A percentile compares a stretch with the other conserved stretches of the same genome.
Evolutionary conservation across 2,329 filamentous ascomycete species (phyloP).

Genomic region (Aureobasidium namibiae): DNA sequence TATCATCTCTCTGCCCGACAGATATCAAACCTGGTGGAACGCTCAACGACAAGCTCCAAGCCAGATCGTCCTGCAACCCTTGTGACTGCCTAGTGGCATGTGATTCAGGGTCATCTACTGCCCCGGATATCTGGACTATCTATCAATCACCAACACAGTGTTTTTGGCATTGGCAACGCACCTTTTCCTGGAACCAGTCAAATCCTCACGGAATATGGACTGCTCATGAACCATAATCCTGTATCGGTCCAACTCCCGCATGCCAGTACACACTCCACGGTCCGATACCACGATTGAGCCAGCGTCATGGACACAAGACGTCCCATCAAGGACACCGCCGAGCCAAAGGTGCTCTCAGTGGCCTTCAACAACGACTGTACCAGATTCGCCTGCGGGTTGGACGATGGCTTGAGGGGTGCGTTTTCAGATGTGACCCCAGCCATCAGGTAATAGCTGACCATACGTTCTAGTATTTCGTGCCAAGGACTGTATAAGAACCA

Average conservation of each 20-base stretch:
- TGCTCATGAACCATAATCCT: not conserved
- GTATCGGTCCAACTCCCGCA: not conserved
- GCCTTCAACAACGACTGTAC: slow-evolving; percentile 79
- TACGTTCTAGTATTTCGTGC: slow-evolving; percentile 20
- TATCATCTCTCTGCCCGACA: not conserved
- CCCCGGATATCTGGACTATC: not conserved
- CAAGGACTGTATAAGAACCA: slow-evolving; percentile 29
- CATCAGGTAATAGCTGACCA: not conserved
- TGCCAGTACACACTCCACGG: not conserved
- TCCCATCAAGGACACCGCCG: slow-evolving; percentile 68
- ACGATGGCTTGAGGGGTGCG: slow-evolving; percentile 63
- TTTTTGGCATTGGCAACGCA: not conserved
- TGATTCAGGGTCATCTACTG: not conserved
- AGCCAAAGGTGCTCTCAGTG: slow-evolving; percentile 69
- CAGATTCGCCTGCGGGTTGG: slow-evolving; percentile 79
- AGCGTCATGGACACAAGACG: slow-evolving; percentile 76
- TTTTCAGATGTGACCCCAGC: not conserved
- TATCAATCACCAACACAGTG: not conserved
- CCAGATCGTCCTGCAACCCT: not conserved
- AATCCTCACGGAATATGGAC: not conserved
- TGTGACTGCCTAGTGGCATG: not conserved
- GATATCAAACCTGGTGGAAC: not conserved
- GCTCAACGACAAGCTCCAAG: not conserved
- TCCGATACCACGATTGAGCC: not conserved
- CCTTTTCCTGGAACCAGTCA: not conserved